Percentiles rank a stretch among this genome's conserved stretches.
phyloP scores from a whole-genome alignment of 495 filamentous ascomycete species.

The Massariosphaeria phaeospora region DNA sequence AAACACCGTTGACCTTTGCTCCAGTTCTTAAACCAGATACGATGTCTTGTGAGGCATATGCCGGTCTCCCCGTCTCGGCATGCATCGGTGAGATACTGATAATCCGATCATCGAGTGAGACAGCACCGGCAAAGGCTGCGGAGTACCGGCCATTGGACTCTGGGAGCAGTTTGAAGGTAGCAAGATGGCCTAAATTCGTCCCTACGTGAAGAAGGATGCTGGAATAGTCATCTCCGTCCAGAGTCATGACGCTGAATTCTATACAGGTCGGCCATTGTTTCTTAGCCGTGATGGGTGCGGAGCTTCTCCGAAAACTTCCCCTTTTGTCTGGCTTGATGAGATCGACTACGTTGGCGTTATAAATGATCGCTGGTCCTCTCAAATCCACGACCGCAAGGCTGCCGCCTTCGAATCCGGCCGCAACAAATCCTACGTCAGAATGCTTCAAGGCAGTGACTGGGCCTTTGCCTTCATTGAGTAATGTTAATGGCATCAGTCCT shows the following conservation, averaged over 20 bases:
- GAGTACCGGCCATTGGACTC: constrained; percentile 61
- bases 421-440: constrained; percentile 88
- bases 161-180: constrained; percentile 86
- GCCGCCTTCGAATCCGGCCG: constrained; percentile 75
- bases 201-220: constrained; percentile 90
- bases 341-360: constrained; percentile 60
- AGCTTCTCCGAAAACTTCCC: constrained; percentile 57
- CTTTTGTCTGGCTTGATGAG: constrained; percentile 66
- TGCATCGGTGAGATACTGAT: constrained; percentile 73
- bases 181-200: constrained; percentile 73
- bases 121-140: constrained; percentile 64
- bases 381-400: constrained; percentile 76
- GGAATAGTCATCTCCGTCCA: constrained; percentile 89
- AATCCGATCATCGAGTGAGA: constrained; percentile 62
- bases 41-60: constrained; percentile 64
- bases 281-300: constrained; percentile 44
- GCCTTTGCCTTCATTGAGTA: constrained; percentile 78
- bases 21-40: constrained; percentile 71
- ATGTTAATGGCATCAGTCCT: constrained; percentile 71
- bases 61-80: constrained; percentile 67
- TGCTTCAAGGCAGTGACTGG: constrained; percentile 71
- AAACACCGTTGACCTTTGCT: constrained; percentile 61
- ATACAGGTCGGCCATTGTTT: constrained; percentile 70
- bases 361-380: constrained; percentile 83
- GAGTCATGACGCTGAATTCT: constrained; percentile 88